These are phyloP conservation scores for Citrus maxima DNA, from an alignment of 345 rosid genomes.

Conservation along the genomic window DNA sequence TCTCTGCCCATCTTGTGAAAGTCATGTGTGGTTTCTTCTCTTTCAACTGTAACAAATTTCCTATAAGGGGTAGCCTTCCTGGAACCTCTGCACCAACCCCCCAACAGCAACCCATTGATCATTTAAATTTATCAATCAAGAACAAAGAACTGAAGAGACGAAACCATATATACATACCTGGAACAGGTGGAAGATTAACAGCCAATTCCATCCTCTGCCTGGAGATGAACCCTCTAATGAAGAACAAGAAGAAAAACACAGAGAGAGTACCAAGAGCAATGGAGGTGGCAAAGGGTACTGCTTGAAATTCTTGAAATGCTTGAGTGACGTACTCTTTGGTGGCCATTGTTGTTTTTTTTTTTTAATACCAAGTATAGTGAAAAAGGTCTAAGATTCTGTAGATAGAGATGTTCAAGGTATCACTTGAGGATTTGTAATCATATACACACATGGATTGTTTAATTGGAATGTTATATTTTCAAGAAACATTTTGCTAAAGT, in stretches of 20 bases:
- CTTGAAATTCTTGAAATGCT: background rate
- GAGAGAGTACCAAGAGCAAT: conserved; percentile 40
- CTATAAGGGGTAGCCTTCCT: conserved; percentile 62
- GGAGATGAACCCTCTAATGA: conserved; percentile 28
- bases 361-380: background rate
- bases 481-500: background rate
- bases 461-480: too few relatives aligned
- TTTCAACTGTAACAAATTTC: conserved; percentile 77
- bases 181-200: conserved; percentile 48
- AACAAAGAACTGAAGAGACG: background rate
- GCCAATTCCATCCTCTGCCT: conserved; percentile 25
- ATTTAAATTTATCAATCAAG: background rate
- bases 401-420: too few relatives aligned
- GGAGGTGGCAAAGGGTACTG: conserved; percentile 34
- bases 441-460: background rate
- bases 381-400: background rate
- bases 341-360: background rate
- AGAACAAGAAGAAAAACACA: conserved; percentile 29
- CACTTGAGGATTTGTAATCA: background rate
- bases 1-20: conserved; percentile 77
- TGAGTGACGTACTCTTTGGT: conserved; percentile 4
- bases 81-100: conserved; percentile 61
- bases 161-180: conserved; percentile 28
- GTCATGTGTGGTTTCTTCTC: conserved; percentile 94
- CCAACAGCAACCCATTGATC: background rate